Evolutionary conservation across 768 basidiomycete genomes (phyloP).

Genomic region (Ephemerocybe angulata): DNA sequence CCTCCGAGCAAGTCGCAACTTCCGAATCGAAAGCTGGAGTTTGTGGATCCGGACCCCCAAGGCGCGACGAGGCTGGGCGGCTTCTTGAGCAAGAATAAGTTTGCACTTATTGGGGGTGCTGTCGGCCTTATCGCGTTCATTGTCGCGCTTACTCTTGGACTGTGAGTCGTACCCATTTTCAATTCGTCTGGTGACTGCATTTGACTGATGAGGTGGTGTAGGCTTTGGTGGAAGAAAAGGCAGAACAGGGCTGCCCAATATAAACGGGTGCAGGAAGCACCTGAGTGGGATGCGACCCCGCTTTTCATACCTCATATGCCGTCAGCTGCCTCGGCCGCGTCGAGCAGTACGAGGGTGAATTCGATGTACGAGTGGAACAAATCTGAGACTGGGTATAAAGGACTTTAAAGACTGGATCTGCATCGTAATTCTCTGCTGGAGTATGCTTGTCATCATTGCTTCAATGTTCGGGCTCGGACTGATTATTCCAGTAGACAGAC

Average conservation of each 20-base stretch:
- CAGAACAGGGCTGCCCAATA: slow-evolving; percentile 9
- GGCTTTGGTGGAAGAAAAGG: slow-evolving; percentile 28
- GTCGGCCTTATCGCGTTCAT: slow-evolving; percentile 41
- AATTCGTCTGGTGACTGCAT: not conserved
- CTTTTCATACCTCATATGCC: too few relatives aligned
- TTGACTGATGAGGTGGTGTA: slow-evolving; percentile 4
- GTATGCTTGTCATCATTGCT: too few relatives aligned
- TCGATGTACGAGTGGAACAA: too few relatives aligned
- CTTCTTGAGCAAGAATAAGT: slow-evolving; percentile 46
- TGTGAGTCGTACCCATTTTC: slow-evolving; percentile 30
- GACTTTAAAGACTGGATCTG: too few relatives aligned
- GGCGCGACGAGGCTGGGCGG: slow-evolving; percentile 38
- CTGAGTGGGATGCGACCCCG: slow-evolving; percentile 9
- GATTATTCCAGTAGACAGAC: too few relatives aligned
- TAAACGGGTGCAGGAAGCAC: slow-evolving; percentile 1
- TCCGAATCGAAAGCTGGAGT: slow-evolving; percentile 42
- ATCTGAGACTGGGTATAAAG: too few relatives aligned
- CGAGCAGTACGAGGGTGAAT: too few relatives aligned
- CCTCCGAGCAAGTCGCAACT: slow-evolving; percentile 40
- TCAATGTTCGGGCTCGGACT: too few relatives aligned
- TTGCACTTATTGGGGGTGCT: slow-evolving; percentile 45
- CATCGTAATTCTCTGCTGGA: too few relatives aligned
- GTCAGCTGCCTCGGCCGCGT: too few relatives aligned
- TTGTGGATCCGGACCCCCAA: slow-evolving; percentile 54
- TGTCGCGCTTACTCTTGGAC: slow-evolving; percentile 30